These are phyloP conservation scores for Sugiyamaella mastotermitis DNA, from an alignment of 805 yeast genomes.

Conservation along the genomic window DNA sequence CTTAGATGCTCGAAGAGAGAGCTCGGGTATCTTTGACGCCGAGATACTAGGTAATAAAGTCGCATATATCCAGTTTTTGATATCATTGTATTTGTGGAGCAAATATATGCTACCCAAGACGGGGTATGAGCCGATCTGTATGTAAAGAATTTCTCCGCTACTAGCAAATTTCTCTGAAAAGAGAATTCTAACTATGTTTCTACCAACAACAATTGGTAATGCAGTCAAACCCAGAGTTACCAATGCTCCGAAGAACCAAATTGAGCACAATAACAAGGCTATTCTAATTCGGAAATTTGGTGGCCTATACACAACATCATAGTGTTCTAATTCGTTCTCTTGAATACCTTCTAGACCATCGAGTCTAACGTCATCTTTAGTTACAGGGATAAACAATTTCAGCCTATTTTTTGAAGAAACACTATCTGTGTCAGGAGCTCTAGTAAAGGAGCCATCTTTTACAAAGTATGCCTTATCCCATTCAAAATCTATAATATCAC, in stretches of 20 bases:
- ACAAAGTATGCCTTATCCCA: slow-evolving; percentile 48
- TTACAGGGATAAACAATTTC: slow-evolving; percentile 73
- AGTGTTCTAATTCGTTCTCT: slow-evolving; percentile 40
- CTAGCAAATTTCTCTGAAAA: too few species aligned
- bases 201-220: slow-evolving; percentile 27
- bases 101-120: too few species aligned
- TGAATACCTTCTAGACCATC: slow-evolving; percentile 35
- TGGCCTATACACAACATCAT: slow-evolving; percentile 81
- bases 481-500: not conserved
- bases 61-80: slow-evolving; percentile 7
- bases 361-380: slow-evolving; percentile 61
- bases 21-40: not conserved
- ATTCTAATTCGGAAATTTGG: slow-evolving; percentile 64
- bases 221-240: slow-evolving; percentile 20
- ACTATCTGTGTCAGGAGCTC: slow-evolving; percentile 84
- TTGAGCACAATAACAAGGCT: slow-evolving; percentile 37
- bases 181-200: too few species aligned
- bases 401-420: slow-evolving; percentile 54
- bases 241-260: slow-evolving; percentile 40
- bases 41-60: slow-evolving; percentile 3
- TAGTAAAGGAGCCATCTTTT: slow-evolving; percentile 73
- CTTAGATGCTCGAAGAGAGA: not conserved
- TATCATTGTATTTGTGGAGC: too few species aligned
- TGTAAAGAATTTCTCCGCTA: too few species aligned
- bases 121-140: too few species aligned